Percentiles rank a stretch among this genome's conserved stretches.
phyloP scores from a whole-genome alignment of 345 rosid genomes.

The Bruguiera gymnorhiza region DNA sequence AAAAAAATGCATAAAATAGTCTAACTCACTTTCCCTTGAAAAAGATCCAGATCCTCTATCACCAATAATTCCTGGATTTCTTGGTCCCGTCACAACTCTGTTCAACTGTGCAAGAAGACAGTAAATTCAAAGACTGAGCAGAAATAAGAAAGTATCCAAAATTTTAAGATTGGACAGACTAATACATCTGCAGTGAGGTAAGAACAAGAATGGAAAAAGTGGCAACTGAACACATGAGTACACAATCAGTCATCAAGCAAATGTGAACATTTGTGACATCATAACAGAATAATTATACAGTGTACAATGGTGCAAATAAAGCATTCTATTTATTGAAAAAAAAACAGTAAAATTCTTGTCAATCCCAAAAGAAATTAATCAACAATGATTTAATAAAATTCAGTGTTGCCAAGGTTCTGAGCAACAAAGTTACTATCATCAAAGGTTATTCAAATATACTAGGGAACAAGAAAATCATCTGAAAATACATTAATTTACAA shows the following conservation, averaged over 20 bases:
- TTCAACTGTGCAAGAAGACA: constrained; percentile 55
- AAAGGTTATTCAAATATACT: too few relatives aligned
- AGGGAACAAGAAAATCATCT: too few relatives aligned
- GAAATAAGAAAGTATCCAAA: neutral
- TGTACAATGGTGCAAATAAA: neutral
- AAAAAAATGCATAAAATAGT: neutral
- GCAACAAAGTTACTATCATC: too few relatives aligned
- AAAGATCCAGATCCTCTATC: constrained; percentile 93
- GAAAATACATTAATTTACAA: too few relatives aligned
- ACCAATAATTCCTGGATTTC: constrained; percentile 89
- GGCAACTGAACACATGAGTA: neutral
- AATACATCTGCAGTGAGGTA: neutral
- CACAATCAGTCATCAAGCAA: neutral
- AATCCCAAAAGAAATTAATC: too few relatives aligned
- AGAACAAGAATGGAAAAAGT: neutral
- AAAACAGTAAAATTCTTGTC: too few relatives aligned
- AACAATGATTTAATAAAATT: too few relatives aligned
- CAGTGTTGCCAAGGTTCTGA: too few relatives aligned
- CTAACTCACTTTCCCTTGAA: constrained; percentile 95
- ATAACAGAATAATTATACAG: neutral
- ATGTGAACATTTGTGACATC: neutral
- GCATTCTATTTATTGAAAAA: too few relatives aligned
- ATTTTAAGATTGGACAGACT: neutral
- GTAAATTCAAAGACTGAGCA: constrained; percentile 5
- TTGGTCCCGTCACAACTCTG: constrained; percentile 90